Evolutionary conservation across 78 protist species (phyloP).

Genomic region (Polysphondylium violaceum): DNA sequence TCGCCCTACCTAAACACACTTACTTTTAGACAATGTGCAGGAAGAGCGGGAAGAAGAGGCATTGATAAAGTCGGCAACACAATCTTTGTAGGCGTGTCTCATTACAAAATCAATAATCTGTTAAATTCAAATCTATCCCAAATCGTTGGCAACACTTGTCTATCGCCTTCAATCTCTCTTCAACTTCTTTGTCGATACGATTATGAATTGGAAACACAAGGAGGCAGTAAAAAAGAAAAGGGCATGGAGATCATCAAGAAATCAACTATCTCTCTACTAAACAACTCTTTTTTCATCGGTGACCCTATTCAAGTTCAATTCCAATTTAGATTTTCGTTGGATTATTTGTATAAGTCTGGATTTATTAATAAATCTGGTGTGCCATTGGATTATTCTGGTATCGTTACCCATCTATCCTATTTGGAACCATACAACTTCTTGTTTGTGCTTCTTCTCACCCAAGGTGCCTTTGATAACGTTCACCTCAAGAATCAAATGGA

Average conservation of each 20-base stretch:
- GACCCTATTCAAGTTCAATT: constrained; percentile 40
- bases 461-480: constrained; percentile 28
- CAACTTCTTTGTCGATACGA: constrained; percentile 9
- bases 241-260: constrained; percentile 12
- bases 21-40: constrained; percentile 91
- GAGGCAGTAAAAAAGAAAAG: background rate
- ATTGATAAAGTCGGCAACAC: constrained; percentile 86
- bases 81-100: constrained; percentile 76
- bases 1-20: constrained; percentile 73
- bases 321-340: constrained; percentile 26
- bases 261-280: constrained; percentile 7
- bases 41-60: constrained; percentile 97
- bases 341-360: constrained; percentile 30
- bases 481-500: background rate
- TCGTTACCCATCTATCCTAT: constrained; percentile 54
- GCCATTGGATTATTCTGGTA: constrained; percentile 18
- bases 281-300: constrained; percentile 22
- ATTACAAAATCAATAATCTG: constrained; percentile 2
- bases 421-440: constrained; percentile 63
- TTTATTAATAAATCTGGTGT: constrained; percentile 2
- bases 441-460: constrained; percentile 9
- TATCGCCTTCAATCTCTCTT: constrained; percentile 23
- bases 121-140: constrained; percentile 36
- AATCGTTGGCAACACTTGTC: constrained; percentile 17
- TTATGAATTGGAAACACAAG: background rate